Evolutionary conservation across 73 alveolate genomes (phyloP).

Genomic region (Paramecium tetraurelia): DNA sequence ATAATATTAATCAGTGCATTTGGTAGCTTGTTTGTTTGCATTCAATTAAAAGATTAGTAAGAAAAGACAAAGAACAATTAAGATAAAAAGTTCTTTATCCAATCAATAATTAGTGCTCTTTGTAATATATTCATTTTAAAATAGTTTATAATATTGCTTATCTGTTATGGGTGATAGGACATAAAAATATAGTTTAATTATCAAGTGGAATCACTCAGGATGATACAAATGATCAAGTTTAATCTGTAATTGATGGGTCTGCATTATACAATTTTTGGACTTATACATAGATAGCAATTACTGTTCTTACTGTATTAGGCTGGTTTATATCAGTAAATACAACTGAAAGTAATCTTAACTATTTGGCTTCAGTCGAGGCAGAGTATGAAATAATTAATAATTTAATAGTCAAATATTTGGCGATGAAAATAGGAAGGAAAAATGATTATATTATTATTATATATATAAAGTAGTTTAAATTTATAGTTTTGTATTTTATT

Average conservation of each 20-base stretch:
- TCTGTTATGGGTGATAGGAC: constrained; percentile 29
- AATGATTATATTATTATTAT: neutral
- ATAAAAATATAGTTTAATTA: neutral
- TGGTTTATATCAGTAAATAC: constrained; percentile 36
- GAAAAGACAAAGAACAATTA: neutral
- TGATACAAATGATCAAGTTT: neutral
- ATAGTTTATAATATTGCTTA: constrained; percentile 23
- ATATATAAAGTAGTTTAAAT: neutral
- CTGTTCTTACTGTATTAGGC: constrained; percentile 24
- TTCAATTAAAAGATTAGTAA: neutral
- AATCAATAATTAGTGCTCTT: neutral
- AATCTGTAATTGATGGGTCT: neutral
- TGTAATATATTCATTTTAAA: neutral
- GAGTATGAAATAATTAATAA: neutral
- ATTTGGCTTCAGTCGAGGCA: neutral
- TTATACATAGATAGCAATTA: neutral
- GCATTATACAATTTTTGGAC: neutral
- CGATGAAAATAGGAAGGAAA: neutral
- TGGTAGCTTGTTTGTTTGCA: constrained; percentile 12
- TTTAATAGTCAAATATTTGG: neutral
- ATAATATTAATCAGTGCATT: neutral
- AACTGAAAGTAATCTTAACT: constrained; percentile 19
- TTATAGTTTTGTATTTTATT: neutral
- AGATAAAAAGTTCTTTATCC: neutral
- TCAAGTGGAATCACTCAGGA: neutral